Evolutionary conservation across 768 basidiomycete genomes (phyloP), one percentile per base, ranked within the genome.

Genomic region (Agrocybe praecox): DNA sequence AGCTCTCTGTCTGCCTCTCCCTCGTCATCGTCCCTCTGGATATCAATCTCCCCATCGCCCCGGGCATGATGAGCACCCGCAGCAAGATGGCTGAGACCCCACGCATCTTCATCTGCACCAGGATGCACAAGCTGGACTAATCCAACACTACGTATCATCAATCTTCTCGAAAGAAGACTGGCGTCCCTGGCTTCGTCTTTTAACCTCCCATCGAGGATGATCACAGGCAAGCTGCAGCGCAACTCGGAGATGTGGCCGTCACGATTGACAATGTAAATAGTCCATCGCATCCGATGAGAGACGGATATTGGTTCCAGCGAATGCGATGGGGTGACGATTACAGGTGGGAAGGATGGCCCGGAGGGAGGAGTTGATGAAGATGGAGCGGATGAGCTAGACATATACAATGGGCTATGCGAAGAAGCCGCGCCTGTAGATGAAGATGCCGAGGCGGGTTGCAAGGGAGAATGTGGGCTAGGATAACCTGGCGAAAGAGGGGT

Each of bases 201-300:
- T 1, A 96, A 74, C 12, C 83, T 77, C 56, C 81, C 68, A 61
- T 95, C 88, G 21, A 98, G 87, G 47, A 98, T 80, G 66, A 92
- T 85, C 32, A 98, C 72, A 0, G 96, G 96, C 6, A 98, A 80
- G 1, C 94, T 94, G 71, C 96, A 98, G 15, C 95, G 87, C n/a
- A 98, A 79, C 70, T 98, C 94, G 9, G 94, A 96, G 2, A 87
- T 88, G 68, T 98, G 96, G 0, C 95, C 95, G 67, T 98, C 96
- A 7, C 80, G 79, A 68, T 98, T 98, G 60, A 79, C 80, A 66
- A 96, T 89, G 51, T 87, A 76, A 59, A 93, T 89, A 15, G 70
- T 82, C 91, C 91, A 92, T 36, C 88, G 82, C 63, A 98, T 81
- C 48, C 90, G 87, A 72, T 98, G 93, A 2, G 79, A 78, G 19